Base-by-base conservation (phyloP, 805 yeast genomes). In the Naumovozyma castellii region DNA sequence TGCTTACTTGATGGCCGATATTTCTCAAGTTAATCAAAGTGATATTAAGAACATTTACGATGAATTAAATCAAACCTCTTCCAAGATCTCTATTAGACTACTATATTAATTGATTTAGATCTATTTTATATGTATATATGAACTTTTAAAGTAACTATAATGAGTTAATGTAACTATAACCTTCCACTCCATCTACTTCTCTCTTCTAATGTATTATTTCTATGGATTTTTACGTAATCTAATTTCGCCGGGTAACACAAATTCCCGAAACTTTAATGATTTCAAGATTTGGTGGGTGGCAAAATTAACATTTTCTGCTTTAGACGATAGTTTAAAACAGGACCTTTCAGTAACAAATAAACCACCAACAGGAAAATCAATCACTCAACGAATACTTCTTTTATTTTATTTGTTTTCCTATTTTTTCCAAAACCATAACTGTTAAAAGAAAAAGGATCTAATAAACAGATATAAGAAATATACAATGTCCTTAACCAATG, bases 1-100 rank as follows among this genome's bases (percentile, higher is more conserved):
- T 57, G 98, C 98, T 43, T 92, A 92, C 68, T 74, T 92, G 65
- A 88, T 92, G 94, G 97, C 97, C 31, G 98, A 92, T 67, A 85
- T 92, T 56, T 75, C 92, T 32, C 84, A 84, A 49, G 97, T 90
- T 39, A 75, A 80, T 52, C 69, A 71, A 44, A 76, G 78, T 48
- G 96, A 87, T 59, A 86, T 92, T 67, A 86, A 84, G 66, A 68
- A 76, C 18, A 74, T 92, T 49, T 80, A 88, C 64, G 84, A 84
- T 57, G 82, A 83, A 62, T 76, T 92, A 54, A 94, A 83, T 65
- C 75, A 77, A 58, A 90, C 97, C 35, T 87, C 90, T 33, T 86
- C 80, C 75, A 86, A 84, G 66, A 84, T 92, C 56, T 79, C 84
- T 42, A 87, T 95, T 54, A 84, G 98, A 65, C 72, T 92, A 56